phyloP scores from a whole-genome alignment of 1,139 yeast species.

The Eremothecium coryli region DNA sequence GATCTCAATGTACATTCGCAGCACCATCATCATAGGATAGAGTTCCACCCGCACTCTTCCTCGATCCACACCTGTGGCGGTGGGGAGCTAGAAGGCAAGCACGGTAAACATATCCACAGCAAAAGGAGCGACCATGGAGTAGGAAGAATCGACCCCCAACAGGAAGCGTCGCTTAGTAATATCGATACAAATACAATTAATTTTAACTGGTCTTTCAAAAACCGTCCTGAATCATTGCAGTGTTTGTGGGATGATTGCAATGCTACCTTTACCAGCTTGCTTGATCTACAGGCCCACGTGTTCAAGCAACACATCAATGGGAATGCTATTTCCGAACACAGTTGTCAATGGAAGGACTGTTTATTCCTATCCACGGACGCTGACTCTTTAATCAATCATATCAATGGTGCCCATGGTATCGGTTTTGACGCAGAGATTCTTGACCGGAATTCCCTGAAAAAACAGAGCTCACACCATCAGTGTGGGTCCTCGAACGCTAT shows the following conservation, averaged over 20 bases:
- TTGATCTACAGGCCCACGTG: conserved; percentile 48
- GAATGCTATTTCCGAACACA: conserved; percentile 6
- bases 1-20: conserved; percentile 2
- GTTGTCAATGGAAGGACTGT: conserved; percentile 72
- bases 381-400: conserved; percentile 48
- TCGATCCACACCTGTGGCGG: no score
- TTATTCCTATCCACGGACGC: conserved; percentile 44
- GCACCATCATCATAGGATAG: conserved; percentile 10
- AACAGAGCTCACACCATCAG: conserved; percentile 13
- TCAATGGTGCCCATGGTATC: conserved; percentile 44
- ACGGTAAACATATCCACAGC: not conserved
- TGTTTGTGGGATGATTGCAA: conserved; percentile 56
- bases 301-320: conserved; percentile 42
- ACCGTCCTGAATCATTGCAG: conserved; percentile 15
- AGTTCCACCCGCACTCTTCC: conserved; percentile 9
- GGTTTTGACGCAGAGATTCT: conserved; percentile 26
- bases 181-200: conserved; percentile 24
- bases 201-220: conserved; percentile 33
- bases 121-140: not conserved
- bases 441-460: conserved; percentile 12
- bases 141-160: not conserved
- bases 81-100: not conserved
- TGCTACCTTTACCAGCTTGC: conserved; percentile 34
- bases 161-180: not conserved
- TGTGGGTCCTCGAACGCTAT: conserved; percentile 6